Conservation (phyloP, 2,329 filamentous ascomycete genomes). For the Grosmannia penicillata region DNA sequence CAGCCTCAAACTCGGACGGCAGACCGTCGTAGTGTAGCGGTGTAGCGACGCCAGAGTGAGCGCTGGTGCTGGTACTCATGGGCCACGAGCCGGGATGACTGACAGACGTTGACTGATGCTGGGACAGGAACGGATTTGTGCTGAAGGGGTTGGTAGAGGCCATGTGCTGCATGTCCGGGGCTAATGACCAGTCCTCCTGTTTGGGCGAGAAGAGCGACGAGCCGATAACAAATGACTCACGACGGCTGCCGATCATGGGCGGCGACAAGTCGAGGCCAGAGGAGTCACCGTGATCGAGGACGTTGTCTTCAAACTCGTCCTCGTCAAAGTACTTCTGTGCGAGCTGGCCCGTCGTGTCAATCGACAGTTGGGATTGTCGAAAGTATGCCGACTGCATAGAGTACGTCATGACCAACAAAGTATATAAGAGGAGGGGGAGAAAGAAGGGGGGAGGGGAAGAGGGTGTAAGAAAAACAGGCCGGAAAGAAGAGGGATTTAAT, state of each 20-base stretch:
- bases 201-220: slow-evolving; percentile 49
- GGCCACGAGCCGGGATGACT: slow-evolving; percentile 41
- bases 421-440: background rate
- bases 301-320: slow-evolving; percentile 44
- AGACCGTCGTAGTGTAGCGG: slow-evolving; percentile 56
- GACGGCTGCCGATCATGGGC: slow-evolving; percentile 44
- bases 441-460: background rate
- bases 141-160: slow-evolving; percentile 49
- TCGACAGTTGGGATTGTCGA: slow-evolving; percentile 31
- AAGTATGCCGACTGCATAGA: slow-evolving; percentile 37
- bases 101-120: slow-evolving; percentile 20
- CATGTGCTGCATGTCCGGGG: slow-evolving; percentile 50
- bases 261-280: slow-evolving; percentile 50
- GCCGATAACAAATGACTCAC: slow-evolving; percentile 47
- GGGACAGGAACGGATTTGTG: slow-evolving; percentile 49
- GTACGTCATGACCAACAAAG: slow-evolving; percentile 33
- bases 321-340: slow-evolving; percentile 42
- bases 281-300: slow-evolving; percentile 45
- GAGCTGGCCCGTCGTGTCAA: slow-evolving; percentile 31
- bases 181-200: slow-evolving; percentile 47
- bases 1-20: slow-evolving; percentile 37
- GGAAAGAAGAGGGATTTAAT: background rate
- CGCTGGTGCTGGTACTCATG: slow-evolving; percentile 22
- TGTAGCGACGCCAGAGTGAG: slow-evolving; percentile 57
- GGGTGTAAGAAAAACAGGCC: background rate